phyloP scores from a whole-genome alignment of 2,329 filamentous ascomycete genomes.

The Chaetomium sp. region DNA sequence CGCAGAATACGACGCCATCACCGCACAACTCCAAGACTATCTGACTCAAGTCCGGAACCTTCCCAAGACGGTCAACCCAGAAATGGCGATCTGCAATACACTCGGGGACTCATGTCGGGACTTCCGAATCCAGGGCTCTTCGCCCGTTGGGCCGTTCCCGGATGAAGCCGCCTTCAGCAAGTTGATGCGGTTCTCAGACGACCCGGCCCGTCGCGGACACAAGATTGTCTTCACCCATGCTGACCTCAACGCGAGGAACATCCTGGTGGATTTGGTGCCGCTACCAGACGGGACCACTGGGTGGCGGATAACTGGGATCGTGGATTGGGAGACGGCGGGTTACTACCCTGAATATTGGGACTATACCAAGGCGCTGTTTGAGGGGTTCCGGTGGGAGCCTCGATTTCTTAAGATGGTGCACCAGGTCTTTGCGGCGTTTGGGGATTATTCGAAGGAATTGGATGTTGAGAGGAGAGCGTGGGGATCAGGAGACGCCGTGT shows the following conservation, averaged over 20 bases:
- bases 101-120: conserved; percentile 26
- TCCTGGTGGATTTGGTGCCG: conserved; percentile 24
- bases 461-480: conserved; percentile 21
- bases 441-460: conserved; percentile 21
- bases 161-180: conserved; percentile 27
- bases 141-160: conserved; percentile 12
- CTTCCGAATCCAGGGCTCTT: conserved; percentile 21
- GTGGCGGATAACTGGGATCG: conserved; percentile 26
- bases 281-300: conserved; percentile 21
- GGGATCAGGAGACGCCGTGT: conserved; percentile 15
- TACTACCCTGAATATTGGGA: conserved; percentile 30
- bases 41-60: conserved; percentile 26
- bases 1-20: conserved; percentile 20
- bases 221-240: conserved; percentile 30
- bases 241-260: conserved; percentile 31
- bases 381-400: conserved; percentile 16
- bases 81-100: conserved; percentile 28
- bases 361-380: conserved; percentile 25
- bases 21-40: conserved; percentile 24
- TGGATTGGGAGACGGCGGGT: conserved; percentile 28
- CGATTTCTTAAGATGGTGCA: conserved; percentile 13
- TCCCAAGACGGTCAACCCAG: conserved; percentile 13
- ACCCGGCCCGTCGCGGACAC: conserved; percentile 26
- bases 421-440: conserved; percentile 20
- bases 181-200: conserved; percentile 26